These are phyloP conservation scores for Starmerella powellii DNA, from an alignment of 805 yeast genomes.

Conservation along the genomic window DNA sequence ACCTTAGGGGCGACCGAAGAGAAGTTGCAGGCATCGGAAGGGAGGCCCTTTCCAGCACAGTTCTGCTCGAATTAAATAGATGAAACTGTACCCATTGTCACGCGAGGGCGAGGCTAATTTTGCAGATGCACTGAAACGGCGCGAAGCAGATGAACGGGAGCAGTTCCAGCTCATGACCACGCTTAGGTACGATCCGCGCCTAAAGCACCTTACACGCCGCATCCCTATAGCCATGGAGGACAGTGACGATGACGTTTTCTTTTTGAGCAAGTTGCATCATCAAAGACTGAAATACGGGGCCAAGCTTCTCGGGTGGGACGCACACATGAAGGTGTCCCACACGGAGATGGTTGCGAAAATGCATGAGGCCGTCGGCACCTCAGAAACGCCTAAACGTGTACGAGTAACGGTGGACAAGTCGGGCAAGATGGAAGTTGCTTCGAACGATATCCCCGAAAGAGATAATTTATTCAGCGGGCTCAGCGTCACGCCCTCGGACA, in stretches of 20 bases:
- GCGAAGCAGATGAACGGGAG: constrained; percentile 7
- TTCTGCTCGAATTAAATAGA: neutral
- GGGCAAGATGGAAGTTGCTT: constrained; percentile 33
- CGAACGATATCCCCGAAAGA: constrained; percentile 28
- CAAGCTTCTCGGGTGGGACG: constrained; percentile 40
- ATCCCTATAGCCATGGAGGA: constrained; percentile 24
- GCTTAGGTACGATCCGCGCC: constrained; percentile 59
- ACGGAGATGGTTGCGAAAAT: constrained; percentile 35
- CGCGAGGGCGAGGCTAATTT: constrained; percentile 14
- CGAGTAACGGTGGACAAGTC: constrained; percentile 34
- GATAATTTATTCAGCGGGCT: constrained; percentile 25
- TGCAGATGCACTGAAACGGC: neutral
- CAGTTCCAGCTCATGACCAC: constrained; percentile 55
- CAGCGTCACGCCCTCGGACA: constrained; percentile 18
- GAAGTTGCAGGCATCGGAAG: no score
- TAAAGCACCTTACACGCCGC: constrained; percentile 28
- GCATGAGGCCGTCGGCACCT: constrained; percentile 13
- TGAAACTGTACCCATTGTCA: constrained; percentile 20
- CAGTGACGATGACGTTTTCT: constrained; percentile 35
- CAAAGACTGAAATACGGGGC: constrained; percentile 46
- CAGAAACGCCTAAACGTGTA: constrained; percentile 34
- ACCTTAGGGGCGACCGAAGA: no score
- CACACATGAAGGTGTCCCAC: constrained; percentile 32
- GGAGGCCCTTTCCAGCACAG: no score
- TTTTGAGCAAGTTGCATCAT: constrained; percentile 52